A percentile compares a stretch with the other conserved stretches of the same genome.
Evolutionary conservation across 1,139 yeast genomes (phyloP).

Genomic region (Pichia sp.): DNA sequence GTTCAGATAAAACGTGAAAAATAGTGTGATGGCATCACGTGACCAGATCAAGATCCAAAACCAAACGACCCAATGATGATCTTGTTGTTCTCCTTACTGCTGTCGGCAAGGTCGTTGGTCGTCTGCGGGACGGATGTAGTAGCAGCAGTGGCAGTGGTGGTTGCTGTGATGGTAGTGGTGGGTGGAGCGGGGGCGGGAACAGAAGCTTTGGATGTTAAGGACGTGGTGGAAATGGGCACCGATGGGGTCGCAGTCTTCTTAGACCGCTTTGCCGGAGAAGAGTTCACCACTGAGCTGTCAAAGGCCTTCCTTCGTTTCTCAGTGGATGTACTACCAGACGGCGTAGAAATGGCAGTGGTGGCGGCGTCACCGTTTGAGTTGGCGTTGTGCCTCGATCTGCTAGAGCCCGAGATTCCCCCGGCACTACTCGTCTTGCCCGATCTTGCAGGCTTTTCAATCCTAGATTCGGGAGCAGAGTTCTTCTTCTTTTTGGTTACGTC

Average conservation of each 20-base stretch:
- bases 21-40: neutral
- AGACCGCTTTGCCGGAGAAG: neutral
- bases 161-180: neutral
- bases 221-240: neutral
- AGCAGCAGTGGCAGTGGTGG: neutral
- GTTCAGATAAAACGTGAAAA: neutral
- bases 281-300: neutral
- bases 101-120: neutral
- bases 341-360: neutral
- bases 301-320: neutral
- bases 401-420: neutral
- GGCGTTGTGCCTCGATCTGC: neutral
- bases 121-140: neutral
- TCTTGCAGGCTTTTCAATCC: neutral
- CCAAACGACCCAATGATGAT: constrained; percentile 18
- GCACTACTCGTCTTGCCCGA: neutral
- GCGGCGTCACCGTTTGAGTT: neutral
- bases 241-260: neutral
- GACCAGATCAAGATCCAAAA: constrained; percentile 2
- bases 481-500: constrained; percentile 49
- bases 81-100: neutral
- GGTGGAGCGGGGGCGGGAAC: neutral
- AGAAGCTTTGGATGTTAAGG: neutral
- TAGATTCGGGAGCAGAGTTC: neutral
- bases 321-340: neutral